These are phyloP conservation scores for Pseudogymnoascus pannorum DNA, from an alignment of 2,329 filamentous ascomycete species.

Conservation along the genomic window DNA sequence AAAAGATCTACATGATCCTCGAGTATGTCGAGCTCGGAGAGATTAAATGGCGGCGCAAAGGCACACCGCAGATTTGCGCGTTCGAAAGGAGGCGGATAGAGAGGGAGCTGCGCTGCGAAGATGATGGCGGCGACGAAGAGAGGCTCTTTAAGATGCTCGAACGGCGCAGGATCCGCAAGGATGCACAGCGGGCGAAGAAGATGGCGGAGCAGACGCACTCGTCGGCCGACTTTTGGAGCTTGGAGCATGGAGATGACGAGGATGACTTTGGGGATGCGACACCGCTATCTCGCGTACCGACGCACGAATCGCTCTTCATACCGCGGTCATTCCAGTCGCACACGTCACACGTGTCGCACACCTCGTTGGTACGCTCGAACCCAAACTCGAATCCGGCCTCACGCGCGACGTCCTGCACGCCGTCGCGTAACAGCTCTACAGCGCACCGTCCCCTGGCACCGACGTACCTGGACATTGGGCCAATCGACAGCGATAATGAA, in stretches of 20 bases:
- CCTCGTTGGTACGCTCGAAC: slow-evolving; percentile 22
- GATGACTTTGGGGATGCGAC: slow-evolving; percentile 28
- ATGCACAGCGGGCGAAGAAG: slow-evolving; percentile 48
- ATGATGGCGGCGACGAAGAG: slow-evolving; percentile 50
- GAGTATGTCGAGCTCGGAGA: slow-evolving; percentile 94
- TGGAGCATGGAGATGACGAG: slow-evolving; percentile 63
- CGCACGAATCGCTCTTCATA: slow-evolving; percentile 20
- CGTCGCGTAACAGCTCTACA: slow-evolving; percentile 25
- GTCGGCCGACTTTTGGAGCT: slow-evolving; percentile 66
- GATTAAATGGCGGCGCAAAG: slow-evolving; percentile 88
- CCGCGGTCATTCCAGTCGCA: slow-evolving; percentile 12
- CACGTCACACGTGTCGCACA: slow-evolving; percentile 17
- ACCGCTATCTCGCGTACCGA: slow-evolving; percentile 21
- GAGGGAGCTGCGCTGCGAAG: slow-evolving; percentile 56
- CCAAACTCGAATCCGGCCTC: slow-evolving; percentile 24
- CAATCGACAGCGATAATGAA: slow-evolving; percentile 42
- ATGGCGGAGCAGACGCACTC: slow-evolving; percentile 40
- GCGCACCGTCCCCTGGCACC: slow-evolving; percentile 25
- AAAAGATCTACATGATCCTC: slow-evolving; percentile 97
- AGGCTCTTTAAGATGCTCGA: slow-evolving; percentile 53
- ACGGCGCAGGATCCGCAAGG: slow-evolving; percentile 50
- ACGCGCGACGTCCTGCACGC: slow-evolving; percentile 22
- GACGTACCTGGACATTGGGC: slow-evolving; percentile 28
- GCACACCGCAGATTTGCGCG: slow-evolving; percentile 71
- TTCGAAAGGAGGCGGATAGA: slow-evolving; percentile 78